These are phyloP conservation scores for Beauveria bassiana DNA, from an alignment of 2,329 filamentous ascomycete species.

Conservation along the genomic window DNA sequence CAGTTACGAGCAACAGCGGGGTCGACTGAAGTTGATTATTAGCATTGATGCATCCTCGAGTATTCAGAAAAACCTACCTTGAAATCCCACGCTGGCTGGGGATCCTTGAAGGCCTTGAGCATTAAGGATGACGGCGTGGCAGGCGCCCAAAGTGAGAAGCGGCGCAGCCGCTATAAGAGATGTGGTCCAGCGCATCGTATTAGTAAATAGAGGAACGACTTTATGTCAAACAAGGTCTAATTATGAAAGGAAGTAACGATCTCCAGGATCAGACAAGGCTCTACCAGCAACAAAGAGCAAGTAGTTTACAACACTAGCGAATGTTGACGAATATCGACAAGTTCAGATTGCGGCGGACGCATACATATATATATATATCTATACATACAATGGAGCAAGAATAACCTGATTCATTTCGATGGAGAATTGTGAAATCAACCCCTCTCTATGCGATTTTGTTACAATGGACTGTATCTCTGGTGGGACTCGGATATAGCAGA, in stretches of 20 bases:
- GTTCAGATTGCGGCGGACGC: background rate
- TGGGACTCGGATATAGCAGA: background rate
- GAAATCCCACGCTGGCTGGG: conserved; percentile 41
- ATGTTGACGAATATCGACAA: background rate
- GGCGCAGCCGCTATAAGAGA: background rate
- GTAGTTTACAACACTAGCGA: background rate
- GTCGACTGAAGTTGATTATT: conserved; percentile 32
- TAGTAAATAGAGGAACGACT: background rate
- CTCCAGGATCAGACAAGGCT: background rate
- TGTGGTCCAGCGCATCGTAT: conserved; percentile 4
- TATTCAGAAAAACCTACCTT: conserved; percentile 25
- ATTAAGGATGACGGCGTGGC: conserved; percentile 39
- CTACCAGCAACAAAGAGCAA: background rate
- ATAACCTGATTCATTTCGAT: background rate
- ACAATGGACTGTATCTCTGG: background rate
- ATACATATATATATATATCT: background rate
- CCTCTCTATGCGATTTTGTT: background rate
- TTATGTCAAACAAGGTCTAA: background rate
- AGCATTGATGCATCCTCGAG: background rate
- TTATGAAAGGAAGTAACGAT: background rate
- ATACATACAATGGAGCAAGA: background rate
- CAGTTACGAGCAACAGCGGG: conserved; percentile 52
- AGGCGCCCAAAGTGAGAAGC: conserved; percentile 15
- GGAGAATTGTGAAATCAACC: background rate
- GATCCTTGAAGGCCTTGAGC: conserved; percentile 39